A percentile compares a stretch with the other conserved stretches of the same genome.
Conservation (phyloP, 192 early-diverging fungal genomes). For the Entophlyctis luteolus region DNA sequence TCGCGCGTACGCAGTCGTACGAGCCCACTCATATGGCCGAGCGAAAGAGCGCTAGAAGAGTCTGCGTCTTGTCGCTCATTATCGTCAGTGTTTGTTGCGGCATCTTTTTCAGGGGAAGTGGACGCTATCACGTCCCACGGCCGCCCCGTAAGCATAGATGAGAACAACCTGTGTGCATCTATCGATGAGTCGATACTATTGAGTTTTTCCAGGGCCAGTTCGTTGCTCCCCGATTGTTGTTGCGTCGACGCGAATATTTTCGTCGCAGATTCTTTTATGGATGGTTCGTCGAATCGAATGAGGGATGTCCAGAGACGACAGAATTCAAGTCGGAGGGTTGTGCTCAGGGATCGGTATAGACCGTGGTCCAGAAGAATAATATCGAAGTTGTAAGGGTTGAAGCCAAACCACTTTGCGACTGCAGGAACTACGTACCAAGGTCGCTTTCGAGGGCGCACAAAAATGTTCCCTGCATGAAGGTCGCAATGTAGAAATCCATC, state of each 20-base stretch:
- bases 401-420: background rate
- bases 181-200: conserved; percentile 33
- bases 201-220: background rate
- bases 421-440: conserved; percentile 27
- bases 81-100: too few species aligned
- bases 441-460: conserved; percentile 34
- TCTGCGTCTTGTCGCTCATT: too few species aligned
- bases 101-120: conserved; percentile 14
- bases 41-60: background rate
- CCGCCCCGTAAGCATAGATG: conserved; percentile 83
- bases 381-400: conserved; percentile 68
- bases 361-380: conserved; percentile 82
- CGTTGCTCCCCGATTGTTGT: background rate
- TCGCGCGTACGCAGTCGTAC: conserved; percentile 38
- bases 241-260: conserved; percentile 42
- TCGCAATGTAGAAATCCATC: conserved; percentile 83
- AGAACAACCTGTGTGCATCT: conserved; percentile 79
- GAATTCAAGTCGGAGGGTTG: conserved; percentile 74
- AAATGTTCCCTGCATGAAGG: conserved; percentile 86
- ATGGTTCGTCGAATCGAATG: conserved; percentile 70
- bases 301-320: conserved; percentile 84
- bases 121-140: conserved; percentile 68
- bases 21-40: conserved; percentile 17
- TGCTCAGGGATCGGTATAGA: conserved; percentile 73
- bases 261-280: conserved; percentile 64